phyloP scores from a whole-genome alignment of 768 basidiomycete species.

The Trametes cingulata region DNA sequence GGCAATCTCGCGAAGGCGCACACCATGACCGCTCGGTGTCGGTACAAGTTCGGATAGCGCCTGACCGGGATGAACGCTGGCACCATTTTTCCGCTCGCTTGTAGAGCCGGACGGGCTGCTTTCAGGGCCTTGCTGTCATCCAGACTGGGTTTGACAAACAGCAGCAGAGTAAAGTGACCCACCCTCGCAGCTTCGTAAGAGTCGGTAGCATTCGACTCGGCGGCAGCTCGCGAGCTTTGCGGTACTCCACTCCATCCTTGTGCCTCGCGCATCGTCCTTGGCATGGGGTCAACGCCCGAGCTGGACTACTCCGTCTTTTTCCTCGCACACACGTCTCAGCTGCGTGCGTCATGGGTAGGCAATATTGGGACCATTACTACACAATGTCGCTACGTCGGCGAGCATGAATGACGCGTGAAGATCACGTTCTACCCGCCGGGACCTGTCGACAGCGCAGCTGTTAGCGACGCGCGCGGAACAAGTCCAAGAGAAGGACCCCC shows the following conservation, averaged over 20 bases:
- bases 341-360: not conserved
- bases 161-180: not conserved
- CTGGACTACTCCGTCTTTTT: not conserved
- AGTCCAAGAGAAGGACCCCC: not conserved
- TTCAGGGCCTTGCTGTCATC: not conserved
- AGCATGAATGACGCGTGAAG: not conserved
- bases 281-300: not conserved
- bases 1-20: conserved; percentile 6
- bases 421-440: not conserved
- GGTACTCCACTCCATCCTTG: not conserved
- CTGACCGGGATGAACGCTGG: conserved; percentile 7
- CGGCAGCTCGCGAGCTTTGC: conserved; percentile 10
- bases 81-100: conserved; percentile 15
- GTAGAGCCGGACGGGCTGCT: not conserved
- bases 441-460: not conserved
- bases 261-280: conserved; percentile 2
- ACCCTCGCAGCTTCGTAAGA: not conserved
- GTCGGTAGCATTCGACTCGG: conserved; percentile 3
- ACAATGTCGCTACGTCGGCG: not conserved
- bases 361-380: not conserved
- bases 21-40: not conserved
- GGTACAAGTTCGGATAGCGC: conserved; percentile 21
- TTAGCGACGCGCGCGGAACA: not conserved
- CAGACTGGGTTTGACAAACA: not conserved
- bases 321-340: not conserved